Evolutionary conservation across 768 basidiomycete species (phyloP).

Genomic region (Lactarius indigo): DNA sequence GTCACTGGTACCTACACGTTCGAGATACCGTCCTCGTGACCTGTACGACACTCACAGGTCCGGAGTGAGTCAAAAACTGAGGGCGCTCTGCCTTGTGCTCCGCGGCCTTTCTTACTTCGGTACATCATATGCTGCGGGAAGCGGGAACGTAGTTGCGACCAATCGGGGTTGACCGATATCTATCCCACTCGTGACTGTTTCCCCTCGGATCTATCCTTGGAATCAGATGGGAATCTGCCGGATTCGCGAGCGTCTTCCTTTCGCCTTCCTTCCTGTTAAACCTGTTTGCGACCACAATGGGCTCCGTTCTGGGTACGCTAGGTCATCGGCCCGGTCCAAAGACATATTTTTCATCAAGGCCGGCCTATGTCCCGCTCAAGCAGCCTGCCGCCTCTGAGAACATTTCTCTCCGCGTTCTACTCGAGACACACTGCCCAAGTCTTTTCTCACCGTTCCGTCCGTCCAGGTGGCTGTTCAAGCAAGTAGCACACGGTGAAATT

Average conservation of each 20-base stretch:
- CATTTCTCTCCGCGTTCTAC: constrained; percentile 27
- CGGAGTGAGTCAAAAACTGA: not conserved
- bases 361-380: constrained; percentile 25
- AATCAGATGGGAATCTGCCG: not conserved
- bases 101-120: not conserved
- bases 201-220: not conserved
- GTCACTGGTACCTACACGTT: not conserved
- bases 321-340: not conserved
- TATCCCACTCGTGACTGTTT: not conserved
- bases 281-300: not conserved
- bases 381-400: constrained; percentile 15
- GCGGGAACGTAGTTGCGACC: not conserved
- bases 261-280: not conserved
- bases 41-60: not conserved
- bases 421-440: constrained; percentile 31
- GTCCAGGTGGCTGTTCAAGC: constrained; percentile 34
- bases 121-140: not conserved
- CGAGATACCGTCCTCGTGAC: not conserved
- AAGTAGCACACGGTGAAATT: constrained; percentile 16
- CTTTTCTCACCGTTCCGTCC: constrained; percentile 30
- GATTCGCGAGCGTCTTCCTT: not conserved
- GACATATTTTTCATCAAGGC: constrained; percentile 26
- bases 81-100: not conserved
- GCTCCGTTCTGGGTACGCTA: not conserved
- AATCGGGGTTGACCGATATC: not conserved